phyloP scores from a whole-genome alignment of 345 rosid genomes.

The Isatis tinctoria region DNA sequence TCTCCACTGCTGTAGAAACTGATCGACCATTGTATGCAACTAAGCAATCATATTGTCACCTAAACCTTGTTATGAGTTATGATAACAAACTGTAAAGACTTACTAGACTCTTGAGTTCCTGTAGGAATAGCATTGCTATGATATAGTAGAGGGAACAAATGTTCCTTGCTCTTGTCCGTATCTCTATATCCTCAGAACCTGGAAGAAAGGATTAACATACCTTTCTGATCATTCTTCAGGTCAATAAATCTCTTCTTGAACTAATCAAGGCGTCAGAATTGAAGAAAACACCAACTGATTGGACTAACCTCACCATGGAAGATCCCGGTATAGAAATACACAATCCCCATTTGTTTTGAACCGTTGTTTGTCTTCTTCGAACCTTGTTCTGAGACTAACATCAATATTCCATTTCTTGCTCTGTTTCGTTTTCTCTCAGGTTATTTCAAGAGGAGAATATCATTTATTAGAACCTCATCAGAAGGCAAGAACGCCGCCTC shows the following conservation, averaged over 20 bases:
- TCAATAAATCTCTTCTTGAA: conserved; percentile 76
- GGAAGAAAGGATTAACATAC: background rate
- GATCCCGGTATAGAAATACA: conserved; percentile 38
- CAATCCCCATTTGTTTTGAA: background rate
- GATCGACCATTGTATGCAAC: background rate
- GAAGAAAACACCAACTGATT: conserved; percentile 52
- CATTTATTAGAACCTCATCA: conserved; percentile 24
- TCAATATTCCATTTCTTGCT: background rate
- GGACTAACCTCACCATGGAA: conserved; percentile 62
- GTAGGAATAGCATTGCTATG: conserved; percentile 5
- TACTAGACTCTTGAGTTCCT: conserved; percentile 5
- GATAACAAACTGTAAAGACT: background rate
- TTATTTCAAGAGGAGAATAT: conserved; percentile 34
- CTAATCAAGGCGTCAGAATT: conserved; percentile 59
- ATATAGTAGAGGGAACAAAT: background rate
- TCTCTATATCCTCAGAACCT: conserved; percentile 9
- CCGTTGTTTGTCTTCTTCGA: background rate
- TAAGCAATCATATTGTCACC: background rate
- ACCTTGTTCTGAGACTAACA: background rate
- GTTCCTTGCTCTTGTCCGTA: background rate
- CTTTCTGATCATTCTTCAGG: conserved; percentile 44
- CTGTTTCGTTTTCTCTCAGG: conserved; percentile 35
- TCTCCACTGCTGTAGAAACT: background rate
- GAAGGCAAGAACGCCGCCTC: conserved; percentile 35
- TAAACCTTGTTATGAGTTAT: background rate